Conservation (phyloP, 345 rosid species). For the Sisymbrium irio region DNA sequence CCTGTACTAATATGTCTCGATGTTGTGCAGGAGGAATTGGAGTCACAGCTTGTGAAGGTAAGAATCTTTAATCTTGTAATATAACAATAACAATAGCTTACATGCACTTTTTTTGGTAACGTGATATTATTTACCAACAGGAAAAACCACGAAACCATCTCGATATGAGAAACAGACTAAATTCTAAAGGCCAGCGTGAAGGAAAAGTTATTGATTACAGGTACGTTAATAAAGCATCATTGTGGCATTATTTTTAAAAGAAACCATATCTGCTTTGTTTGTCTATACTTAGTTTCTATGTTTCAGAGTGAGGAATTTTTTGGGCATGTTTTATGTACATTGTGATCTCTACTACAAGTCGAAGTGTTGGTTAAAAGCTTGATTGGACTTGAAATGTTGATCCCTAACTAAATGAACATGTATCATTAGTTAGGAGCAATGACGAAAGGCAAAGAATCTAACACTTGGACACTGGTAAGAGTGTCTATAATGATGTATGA, state of each 20-base stretch:
- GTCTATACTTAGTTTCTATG: not conserved
- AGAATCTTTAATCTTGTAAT: constrained; percentile 5
- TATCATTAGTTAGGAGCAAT: constrained; percentile 1
- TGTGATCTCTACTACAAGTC: not conserved
- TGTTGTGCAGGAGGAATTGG: constrained; percentile 74
- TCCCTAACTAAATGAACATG: not conserved
- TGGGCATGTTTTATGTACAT: not conserved
- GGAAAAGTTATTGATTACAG: constrained; percentile 95
- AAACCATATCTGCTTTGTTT: not conserved
- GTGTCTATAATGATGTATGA: not conserved
- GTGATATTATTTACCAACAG: constrained; percentile 27
- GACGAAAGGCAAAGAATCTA: not conserved
- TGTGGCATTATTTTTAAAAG: not conserved
- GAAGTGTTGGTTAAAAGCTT: not conserved
- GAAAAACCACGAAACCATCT: constrained; percentile 93
- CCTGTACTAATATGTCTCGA: constrained; percentile 11
- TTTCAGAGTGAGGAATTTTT: not conserved
- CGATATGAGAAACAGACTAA: constrained; percentile 89
- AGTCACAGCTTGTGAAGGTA: constrained; percentile 73
- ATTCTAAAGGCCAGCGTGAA: constrained; percentile 84
- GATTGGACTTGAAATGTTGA: not conserved
- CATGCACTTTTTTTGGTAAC: too few species aligned
- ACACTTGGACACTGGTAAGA: not conserved
- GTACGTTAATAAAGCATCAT: constrained; percentile 29
- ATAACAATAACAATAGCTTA: not conserved